Percentiles rank a stretch among this genome's conserved stretches.
These are phyloP conservation scores for Chenopodium berlandieri DNA, from an alignment of 148 eudicot genomes.

Conservation along the genomic window DNA sequence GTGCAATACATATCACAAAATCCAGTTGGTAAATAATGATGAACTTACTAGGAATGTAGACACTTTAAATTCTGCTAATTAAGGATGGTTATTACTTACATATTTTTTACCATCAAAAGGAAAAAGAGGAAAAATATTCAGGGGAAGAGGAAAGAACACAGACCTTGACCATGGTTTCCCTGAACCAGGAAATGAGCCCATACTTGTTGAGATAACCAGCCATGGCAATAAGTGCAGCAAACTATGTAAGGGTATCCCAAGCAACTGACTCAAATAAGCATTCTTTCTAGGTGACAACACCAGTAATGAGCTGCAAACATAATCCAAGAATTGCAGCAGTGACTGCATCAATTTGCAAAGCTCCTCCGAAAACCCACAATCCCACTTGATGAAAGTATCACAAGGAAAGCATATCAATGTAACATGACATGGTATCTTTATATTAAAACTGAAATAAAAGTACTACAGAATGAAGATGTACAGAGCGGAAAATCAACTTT, in stretches of 20 bases:
- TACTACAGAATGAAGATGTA: neutral
- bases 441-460: neutral
- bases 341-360: conserved; percentile 85
- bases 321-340: conserved; percentile 97
- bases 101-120: neutral
- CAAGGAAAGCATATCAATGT: neutral
- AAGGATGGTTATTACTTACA: too few species aligned
- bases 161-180: conserved; percentile 92
- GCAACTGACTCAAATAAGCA: conserved; percentile 91
- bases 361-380: conserved; percentile 87
- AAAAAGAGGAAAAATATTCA: neutral
- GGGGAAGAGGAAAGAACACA: conserved; percentile 10
- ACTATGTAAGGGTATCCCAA: conserved; percentile 98
- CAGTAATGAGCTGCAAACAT: conserved; percentile 69
- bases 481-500: neutral
- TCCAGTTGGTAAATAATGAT: too few species aligned
- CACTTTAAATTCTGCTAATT: too few species aligned
- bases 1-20: too few species aligned
- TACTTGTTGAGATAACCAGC: conserved; percentile 97
- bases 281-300: conserved; percentile 97
- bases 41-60: too few species aligned
- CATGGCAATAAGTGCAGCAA: conserved; percentile 98
- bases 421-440: neutral
- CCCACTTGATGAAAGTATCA: conserved; percentile 58
- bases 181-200: conserved; percentile 97